phyloP scores from a whole-genome alignment of 768 basidiomycete genomes.

The Scleroderma bovista region DNA sequence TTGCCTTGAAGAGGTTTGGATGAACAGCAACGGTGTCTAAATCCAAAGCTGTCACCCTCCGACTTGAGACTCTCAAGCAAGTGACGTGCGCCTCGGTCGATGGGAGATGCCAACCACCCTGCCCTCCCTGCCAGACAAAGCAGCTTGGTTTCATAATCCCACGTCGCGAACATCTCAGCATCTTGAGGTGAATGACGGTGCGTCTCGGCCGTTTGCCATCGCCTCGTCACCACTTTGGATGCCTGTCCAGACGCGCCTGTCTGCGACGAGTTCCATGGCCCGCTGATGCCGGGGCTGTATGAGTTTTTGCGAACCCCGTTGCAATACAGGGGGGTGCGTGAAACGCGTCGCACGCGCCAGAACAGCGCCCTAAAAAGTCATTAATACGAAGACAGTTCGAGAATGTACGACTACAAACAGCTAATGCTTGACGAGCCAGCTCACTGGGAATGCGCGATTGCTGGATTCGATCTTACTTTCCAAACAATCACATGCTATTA shows the following conservation, averaged over 20 bases:
- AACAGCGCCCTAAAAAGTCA: slow-evolving; percentile 42
- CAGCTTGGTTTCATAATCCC: slow-evolving; percentile 46
- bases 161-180: slow-evolving; percentile 46
- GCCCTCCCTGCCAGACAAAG: slow-evolving; percentile 28
- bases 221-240: slow-evolving; percentile 22
- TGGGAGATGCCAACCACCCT: slow-evolving; percentile 15
- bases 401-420: slow-evolving; percentile 42
- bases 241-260: slow-evolving; percentile 10
- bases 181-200: slow-evolving; percentile 36
- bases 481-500: too few relatives aligned
- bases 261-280: slow-evolving; percentile 41
- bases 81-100: neutral
- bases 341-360: slow-evolving; percentile 57
- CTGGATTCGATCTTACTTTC: too few relatives aligned
- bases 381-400: neutral
- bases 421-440: too few relatives aligned
- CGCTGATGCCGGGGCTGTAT: slow-evolving; percentile 36
- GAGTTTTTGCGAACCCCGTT: slow-evolving; percentile 39
- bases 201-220: slow-evolving; percentile 18
- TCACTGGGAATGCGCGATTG: too few relatives aligned
- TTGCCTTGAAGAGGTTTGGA: too few relatives aligned
- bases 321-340: slow-evolving; percentile 58
- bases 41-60: too few relatives aligned
- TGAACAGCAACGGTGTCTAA: too few relatives aligned
- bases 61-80: too few relatives aligned